Percentiles rank a stretch among this genome's conserved stretches.
Evolutionary conservation across 257 asterid genomes (phyloP).

Genomic region (Verbena officinalis): DNA sequence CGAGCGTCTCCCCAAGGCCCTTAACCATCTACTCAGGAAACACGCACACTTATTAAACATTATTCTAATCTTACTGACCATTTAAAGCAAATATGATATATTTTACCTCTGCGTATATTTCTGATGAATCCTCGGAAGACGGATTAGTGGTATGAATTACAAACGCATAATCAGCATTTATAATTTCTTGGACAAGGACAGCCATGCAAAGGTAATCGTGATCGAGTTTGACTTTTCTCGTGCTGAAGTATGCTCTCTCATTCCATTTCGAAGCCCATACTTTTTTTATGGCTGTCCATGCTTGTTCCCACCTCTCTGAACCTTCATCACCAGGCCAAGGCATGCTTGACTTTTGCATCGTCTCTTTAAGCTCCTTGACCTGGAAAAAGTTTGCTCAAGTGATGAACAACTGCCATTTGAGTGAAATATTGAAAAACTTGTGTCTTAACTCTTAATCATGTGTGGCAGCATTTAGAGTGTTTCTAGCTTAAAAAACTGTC

Average conservation of each 20-base stretch:
- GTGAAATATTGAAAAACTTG: neutral
- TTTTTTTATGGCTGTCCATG: slow-evolving; percentile 97
- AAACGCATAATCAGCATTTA: slow-evolving; percentile 98
- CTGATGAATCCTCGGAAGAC: slow-evolving; percentile 88
- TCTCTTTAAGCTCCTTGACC: slow-evolving; percentile 87
- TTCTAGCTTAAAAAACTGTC: too few relatives aligned
- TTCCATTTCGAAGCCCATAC: slow-evolving; percentile 99
- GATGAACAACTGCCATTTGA: slow-evolving; percentile 15
- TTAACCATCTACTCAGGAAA: slow-evolving; percentile 78
- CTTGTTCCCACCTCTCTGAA: slow-evolving; percentile 90
- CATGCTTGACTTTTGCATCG: slow-evolving; percentile 91
- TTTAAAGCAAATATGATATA: neutral
- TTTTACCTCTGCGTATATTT: slow-evolving; percentile 89
- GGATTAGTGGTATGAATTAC: slow-evolving; percentile 99
- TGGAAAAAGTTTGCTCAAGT: slow-evolving; percentile 39
- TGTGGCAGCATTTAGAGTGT: too few relatives aligned
- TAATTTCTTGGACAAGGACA: slow-evolving; percentile 95
- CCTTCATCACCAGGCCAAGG: slow-evolving; percentile 99
- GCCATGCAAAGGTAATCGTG: slow-evolving; percentile 98
- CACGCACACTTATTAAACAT: slow-evolving; percentile 1
- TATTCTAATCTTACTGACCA: neutral
- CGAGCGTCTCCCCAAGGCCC: slow-evolving; percentile 99
- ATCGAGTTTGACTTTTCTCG: slow-evolving; percentile 90
- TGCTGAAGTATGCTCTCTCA: slow-evolving; percentile 98
- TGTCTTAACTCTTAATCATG: slow-evolving; percentile 16